Evolutionary conservation across 192 early-diverging fungal species (phyloP), one percentile per base, ranked within the genome.

Genomic region (Backusella liffmaniae): DNA sequence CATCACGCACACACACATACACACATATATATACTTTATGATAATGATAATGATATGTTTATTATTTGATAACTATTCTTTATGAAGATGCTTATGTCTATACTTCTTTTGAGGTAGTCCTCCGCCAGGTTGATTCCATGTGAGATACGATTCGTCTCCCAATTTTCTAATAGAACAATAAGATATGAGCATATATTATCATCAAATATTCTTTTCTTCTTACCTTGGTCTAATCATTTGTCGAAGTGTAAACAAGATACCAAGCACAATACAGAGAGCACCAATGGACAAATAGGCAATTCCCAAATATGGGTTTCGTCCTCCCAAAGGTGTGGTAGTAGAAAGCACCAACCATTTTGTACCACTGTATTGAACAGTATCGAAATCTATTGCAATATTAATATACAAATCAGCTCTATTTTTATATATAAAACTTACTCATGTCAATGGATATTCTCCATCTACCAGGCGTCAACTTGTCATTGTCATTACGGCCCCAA

Each of bases 291-390:
- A 90, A 88, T 97, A 99, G 1, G 96, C 95, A 51, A 93, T 88
- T 21, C 96, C 97, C 68, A 99, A 80, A 83, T 97, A 97, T 9
- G 96, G 92, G 83, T 99, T 99, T 70, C 93, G 92, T 7, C 96
- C 96, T 73, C 97, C 97, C 73, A 99, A 86, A 56, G 96, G 88
- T 70, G 96, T 97, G 7, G 91, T 91, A n/a, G 96, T 97, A 21
- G 95, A 96, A 66, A 98, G 88, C 42, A 98, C 97, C 23, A 98
- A 80, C 4, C 93, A 93, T 80, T 98, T 98, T 21, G 96, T 96
- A 67, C 97, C 97, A 66, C 91, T 91, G 84, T 94, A 98, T 70
- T 86, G 86, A 42, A 79, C 85, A 0, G 92, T 91, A 73, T 95
- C 89, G 73, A 93, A 98, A 76, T 93, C 93, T 94, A 70, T 10